These are phyloP conservation scores for Plasmodium billcollinsi DNA, from an alignment of 169 alveolate species.

Conservation along the genomic window DNA sequence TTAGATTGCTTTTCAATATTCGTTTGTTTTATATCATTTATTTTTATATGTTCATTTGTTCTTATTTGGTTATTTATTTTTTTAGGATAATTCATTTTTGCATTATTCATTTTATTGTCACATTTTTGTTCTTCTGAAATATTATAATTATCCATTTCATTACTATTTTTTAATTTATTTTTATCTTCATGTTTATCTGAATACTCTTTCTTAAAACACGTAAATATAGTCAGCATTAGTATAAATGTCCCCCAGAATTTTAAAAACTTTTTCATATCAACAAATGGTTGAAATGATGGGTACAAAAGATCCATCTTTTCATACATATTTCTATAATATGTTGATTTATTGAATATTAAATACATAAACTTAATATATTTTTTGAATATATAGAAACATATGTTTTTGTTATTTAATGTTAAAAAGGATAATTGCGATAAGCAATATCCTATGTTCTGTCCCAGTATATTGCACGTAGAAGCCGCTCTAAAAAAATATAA, in stretches of 20 bases:
- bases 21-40: conserved; percentile 50
- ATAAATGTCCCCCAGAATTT: conserved; percentile 82
- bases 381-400: conserved; percentile 69
- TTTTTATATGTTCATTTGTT: conserved; percentile 11
- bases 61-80: conserved; percentile 2
- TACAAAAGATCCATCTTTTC: conserved; percentile 25
- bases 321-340: conserved; percentile 33
- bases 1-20: conserved; percentile 1
- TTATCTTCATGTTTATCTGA: conserved; percentile 9
- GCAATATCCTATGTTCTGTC: conserved; percentile 89
- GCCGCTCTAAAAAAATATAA: conserved; percentile 79
- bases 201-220: conserved; percentile 62
- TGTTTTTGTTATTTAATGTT: conserved; percentile 79
- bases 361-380: conserved; percentile 64
- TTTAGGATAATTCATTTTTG: conserved; percentile 4
- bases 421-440: conserved; percentile 85
- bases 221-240: conserved; percentile 75
- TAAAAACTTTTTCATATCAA: conserved; percentile 82
- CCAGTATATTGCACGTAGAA: conserved; percentile 89
- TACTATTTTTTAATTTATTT: conserved; percentile 27
- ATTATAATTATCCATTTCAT: conserved; percentile 19
- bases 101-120: not conserved
- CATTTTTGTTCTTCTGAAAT: not conserved
- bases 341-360: conserved; percentile 36
- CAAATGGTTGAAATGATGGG: conserved; percentile 67